Percentiles rank a stretch among this genome's conserved stretches.
These are phyloP conservation scores for Epichloe aotearoae DNA, from an alignment of 2,329 filamentous ascomycete species.

Conservation along the genomic window DNA sequence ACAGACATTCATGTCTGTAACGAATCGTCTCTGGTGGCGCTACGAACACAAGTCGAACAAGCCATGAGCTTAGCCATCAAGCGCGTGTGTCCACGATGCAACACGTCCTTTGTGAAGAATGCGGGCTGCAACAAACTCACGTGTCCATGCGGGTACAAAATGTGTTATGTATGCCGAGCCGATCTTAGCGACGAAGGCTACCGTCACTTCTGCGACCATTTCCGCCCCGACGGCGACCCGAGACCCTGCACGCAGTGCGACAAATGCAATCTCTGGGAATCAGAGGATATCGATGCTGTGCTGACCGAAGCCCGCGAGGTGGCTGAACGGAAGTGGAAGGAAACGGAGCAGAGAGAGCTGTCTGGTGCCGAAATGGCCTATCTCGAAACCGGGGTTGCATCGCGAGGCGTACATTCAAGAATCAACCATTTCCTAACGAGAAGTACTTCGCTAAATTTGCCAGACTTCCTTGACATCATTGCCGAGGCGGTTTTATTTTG, in stretches of 20 bases:
- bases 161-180: slow-evolving; percentile 93
- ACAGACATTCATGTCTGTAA: slow-evolving; percentile 81
- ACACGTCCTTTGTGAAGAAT: slow-evolving; percentile 83
- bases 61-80: slow-evolving; percentile 92
- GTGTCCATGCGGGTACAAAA: slow-evolving; percentile 89
- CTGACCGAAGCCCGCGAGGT: slow-evolving; percentile 55
- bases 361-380: slow-evolving; percentile 42
- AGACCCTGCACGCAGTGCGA: slow-evolving; percentile 65
- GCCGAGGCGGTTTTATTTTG: slow-evolving; percentile 20
- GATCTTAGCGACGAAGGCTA: slow-evolving; percentile 67
- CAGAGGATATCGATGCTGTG: slow-evolving; percentile 58
- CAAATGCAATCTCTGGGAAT: slow-evolving; percentile 66
- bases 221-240: slow-evolving; percentile 64
- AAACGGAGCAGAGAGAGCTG: slow-evolving; percentile 46
- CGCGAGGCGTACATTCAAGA: slow-evolving; percentile 11
- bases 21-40: slow-evolving; percentile 65
- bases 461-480: slow-evolving; percentile 32
- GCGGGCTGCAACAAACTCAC: slow-evolving; percentile 95
- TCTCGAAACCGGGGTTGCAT: slow-evolving; percentile 39
- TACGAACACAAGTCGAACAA: slow-evolving; percentile 81
- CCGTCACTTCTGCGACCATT: slow-evolving; percentile 91
- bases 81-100: slow-evolving; percentile 83
- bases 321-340: slow-evolving; percentile 59
- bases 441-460: slow-evolving; percentile 24
- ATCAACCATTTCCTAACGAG: slow-evolving; percentile 21